phyloP scores from a whole-genome alignment of 345 rosid species.

The Xanthoceras sorbifolium region DNA sequence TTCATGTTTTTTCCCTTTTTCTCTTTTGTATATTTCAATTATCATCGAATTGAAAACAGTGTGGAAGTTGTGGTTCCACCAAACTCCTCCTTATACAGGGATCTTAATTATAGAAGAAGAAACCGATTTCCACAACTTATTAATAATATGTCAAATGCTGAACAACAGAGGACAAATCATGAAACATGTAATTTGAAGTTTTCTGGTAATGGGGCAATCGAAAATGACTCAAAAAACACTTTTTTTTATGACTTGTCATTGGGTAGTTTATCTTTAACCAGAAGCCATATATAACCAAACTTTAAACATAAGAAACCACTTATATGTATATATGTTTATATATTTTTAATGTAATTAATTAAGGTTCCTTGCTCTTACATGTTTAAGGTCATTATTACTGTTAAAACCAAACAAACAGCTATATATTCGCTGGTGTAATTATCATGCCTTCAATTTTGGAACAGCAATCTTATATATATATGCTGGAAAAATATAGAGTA shows the following conservation, averaged over 20 bases:
- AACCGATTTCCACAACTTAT: conserved; percentile 3
- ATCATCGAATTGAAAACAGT: not conserved
- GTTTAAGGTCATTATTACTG: conserved; percentile 26
- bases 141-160: not conserved
- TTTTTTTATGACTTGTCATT: not conserved
- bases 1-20: too few relatives aligned
- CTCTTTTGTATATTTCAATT: not conserved
- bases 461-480: not conserved
- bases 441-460: conserved; percentile 4
- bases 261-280: conserved; percentile 30
- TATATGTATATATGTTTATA: not conserved
- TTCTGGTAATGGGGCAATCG: conserved; percentile 27
- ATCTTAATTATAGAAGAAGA: conserved; percentile 1
- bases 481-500: not conserved
- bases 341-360: not conserved
- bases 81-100: conserved; percentile 17
- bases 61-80: conserved; percentile 17
- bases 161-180: conserved; percentile 30
- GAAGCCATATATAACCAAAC: conserved; percentile 38
- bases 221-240: conserved; percentile 19
- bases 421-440: not conserved
- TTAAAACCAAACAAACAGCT: conserved; percentile 21
- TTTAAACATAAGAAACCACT: conserved; percentile 31
- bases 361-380: conserved; percentile 18
- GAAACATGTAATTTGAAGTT: conserved; percentile 25